These are phyloP conservation scores for Nigrograna mackinnonii DNA, from an alignment of 2,329 filamentous ascomycete species.

Conservation along the genomic window DNA sequence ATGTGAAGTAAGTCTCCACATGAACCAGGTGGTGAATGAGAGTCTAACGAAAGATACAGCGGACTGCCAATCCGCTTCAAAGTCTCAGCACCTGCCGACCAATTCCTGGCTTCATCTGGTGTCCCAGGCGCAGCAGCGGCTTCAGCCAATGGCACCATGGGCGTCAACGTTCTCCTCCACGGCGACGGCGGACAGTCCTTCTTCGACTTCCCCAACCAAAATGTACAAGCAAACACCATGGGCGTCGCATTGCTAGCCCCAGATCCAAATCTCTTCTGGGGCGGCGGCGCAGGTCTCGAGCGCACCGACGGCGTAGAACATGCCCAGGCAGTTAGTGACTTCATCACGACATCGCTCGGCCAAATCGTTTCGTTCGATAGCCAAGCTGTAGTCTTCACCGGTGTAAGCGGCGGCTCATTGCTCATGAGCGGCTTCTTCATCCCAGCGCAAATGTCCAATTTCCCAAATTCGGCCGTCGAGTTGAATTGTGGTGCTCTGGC, in stretches of 20 bases:
- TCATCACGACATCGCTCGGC: slow-evolving; percentile 55
- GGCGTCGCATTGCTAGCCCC: slow-evolving; percentile 60
- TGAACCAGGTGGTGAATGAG: background rate
- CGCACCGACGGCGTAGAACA: slow-evolving; percentile 61
- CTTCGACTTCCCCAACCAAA: slow-evolving; percentile 62
- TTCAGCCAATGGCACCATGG: slow-evolving; percentile 39
- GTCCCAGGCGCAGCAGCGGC: slow-evolving; percentile 52
- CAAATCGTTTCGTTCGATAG: slow-evolving; percentile 58
- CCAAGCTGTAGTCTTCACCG: slow-evolving; percentile 60
- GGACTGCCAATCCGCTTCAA: slow-evolving; percentile 60
- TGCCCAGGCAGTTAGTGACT: slow-evolving; percentile 58
- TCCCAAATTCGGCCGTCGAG: slow-evolving; percentile 54
- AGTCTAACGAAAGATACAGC: slow-evolving; percentile 27
- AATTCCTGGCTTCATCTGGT: slow-evolving; percentile 55
- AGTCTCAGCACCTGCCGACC: slow-evolving; percentile 57
- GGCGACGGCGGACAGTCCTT: slow-evolving; percentile 64
- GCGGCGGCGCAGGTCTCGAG: slow-evolving; percentile 55
- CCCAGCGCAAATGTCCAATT: slow-evolving; percentile 58
- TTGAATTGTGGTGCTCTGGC: slow-evolving; percentile 60
- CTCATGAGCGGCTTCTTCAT: slow-evolving; percentile 62
- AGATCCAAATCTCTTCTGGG: slow-evolving; percentile 60
- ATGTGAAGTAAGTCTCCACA: slow-evolving; percentile 52
- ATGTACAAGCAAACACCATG: slow-evolving; percentile 54
- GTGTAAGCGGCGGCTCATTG: slow-evolving; percentile 59
- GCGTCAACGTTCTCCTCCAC: slow-evolving; percentile 61